Conservation (phyloP, 257 asterid species). For the Scutellaria baicalensis region DNA sequence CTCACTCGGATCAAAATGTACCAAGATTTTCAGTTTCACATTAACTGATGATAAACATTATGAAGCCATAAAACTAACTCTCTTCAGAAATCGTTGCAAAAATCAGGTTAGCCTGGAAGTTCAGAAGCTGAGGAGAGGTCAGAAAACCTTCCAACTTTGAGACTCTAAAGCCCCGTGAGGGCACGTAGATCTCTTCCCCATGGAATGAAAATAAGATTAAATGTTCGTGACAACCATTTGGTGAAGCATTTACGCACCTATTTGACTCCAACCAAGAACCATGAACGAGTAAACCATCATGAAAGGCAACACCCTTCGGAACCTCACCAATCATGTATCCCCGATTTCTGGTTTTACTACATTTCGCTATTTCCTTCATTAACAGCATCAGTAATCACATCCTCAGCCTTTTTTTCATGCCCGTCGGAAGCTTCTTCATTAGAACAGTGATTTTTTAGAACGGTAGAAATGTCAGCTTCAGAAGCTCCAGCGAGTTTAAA, state of each 20-base stretch:
- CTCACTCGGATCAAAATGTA: slow-evolving; percentile 11
- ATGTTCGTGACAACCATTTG: neutral
- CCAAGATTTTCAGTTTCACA: neutral
- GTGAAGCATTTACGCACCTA: neutral
- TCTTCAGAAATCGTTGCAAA: slow-evolving; percentile 19
- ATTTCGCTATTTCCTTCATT: slow-evolving; percentile 17
- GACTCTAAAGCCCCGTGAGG: neutral
- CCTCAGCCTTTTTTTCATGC: slow-evolving; percentile 31
- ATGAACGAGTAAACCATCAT: slow-evolving; percentile 4
- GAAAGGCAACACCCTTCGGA: neutral
- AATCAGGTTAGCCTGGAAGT: slow-evolving; percentile 20
- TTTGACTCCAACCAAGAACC: slow-evolving; percentile 8
- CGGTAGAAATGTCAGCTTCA: slow-evolving; percentile 72
- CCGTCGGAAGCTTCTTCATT: slow-evolving; percentile 45
- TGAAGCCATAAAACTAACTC: neutral
- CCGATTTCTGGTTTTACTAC: neutral
- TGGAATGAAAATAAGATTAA: neutral
- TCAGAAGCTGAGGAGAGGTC: slow-evolving; percentile 13
- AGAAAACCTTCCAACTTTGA: slow-evolving; percentile 6
- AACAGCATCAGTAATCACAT: slow-evolving; percentile 8
- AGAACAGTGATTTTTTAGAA: slow-evolving; percentile 73
- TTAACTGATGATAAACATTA: neutral
- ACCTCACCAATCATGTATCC: neutral
- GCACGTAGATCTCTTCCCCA: neutral
- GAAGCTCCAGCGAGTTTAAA: slow-evolving; percentile 96